phyloP scores from a whole-genome alignment of 805 yeast species.

The Suhomyces vadensis region DNA sequence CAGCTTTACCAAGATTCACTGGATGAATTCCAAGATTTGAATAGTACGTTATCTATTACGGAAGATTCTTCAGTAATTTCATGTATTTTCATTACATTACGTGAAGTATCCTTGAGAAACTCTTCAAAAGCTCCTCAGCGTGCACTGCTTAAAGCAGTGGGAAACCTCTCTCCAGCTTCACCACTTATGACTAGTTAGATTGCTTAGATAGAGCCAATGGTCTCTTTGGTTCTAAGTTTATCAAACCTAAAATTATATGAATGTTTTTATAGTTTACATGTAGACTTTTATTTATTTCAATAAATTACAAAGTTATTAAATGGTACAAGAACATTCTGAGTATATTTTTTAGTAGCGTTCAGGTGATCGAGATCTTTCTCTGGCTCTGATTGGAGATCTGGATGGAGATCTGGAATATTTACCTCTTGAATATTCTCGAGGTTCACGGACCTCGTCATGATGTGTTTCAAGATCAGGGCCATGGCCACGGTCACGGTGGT shows the following conservation, averaged over 20 bases:
- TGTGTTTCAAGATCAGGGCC: constrained; percentile 25
- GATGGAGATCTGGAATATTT: constrained; percentile 42
- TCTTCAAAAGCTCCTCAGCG: constrained; percentile 17
- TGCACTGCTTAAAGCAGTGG: neutral
- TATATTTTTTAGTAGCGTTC: constrained; percentile 21
- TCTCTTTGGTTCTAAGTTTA: too few relatives aligned
- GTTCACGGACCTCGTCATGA: constrained; percentile 11
- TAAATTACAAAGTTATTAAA: too few relatives aligned
- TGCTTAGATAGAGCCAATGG: too few relatives aligned
- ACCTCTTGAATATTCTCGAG: constrained; percentile 24
- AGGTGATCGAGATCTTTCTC: constrained; percentile 18
- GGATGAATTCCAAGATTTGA: constrained; percentile 10
- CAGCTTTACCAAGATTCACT: constrained; percentile 37
- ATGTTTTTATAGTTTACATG: neutral
- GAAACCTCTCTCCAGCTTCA: too few relatives aligned
- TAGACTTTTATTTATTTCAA: too few relatives aligned
- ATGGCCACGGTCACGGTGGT: constrained; percentile 10
- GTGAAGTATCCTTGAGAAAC: constrained; percentile 31
- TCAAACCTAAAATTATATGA: too few relatives aligned
- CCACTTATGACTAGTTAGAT: too few relatives aligned
- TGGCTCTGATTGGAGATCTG: constrained; percentile 20
- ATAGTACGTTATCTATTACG: constrained; percentile 35
- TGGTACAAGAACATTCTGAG: neutral
- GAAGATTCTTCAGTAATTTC: constrained; percentile 32
- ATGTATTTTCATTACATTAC: constrained; percentile 30